These are phyloP conservation scores for Eucalyptus sideroxylon DNA, from an alignment of 345 rosid species.

Conservation along the genomic window DNA sequence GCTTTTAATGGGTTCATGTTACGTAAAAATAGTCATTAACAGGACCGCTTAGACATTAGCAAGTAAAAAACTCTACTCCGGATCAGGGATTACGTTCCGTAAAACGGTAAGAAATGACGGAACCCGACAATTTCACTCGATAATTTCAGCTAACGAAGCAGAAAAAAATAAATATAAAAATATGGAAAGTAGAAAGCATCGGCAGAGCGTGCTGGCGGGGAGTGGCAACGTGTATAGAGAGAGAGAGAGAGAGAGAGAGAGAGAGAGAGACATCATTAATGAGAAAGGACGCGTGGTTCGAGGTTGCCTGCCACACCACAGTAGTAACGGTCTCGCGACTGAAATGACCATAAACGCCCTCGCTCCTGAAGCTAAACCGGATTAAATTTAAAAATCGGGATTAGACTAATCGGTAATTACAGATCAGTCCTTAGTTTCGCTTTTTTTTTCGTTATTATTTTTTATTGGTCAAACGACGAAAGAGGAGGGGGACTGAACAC, in stretches of 20 bases:
- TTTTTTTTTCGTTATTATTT: background rate
- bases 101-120: background rate
- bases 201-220: background rate
- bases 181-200: background rate
- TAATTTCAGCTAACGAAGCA: background rate
- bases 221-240: background rate
- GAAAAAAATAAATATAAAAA: background rate
- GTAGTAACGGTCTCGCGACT: background rate
- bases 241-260: background rate
- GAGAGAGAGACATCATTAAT: background rate
- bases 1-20: background rate
- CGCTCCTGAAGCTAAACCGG: background rate
- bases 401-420: background rate
- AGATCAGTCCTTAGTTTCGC: background rate
- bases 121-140: background rate
- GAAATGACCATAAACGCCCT: background rate
- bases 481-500: background rate
- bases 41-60: background rate
- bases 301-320: background rate
- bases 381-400: background rate
- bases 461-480: background rate
- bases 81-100: background rate
- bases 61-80: background rate
- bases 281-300: background rate
- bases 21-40: background rate